Percentiles rank a stretch among this genome's conserved stretches.
Conservation (phyloP, 2,329 filamentous ascomycete genomes). For the Keithomyces neogunnii region DNA sequence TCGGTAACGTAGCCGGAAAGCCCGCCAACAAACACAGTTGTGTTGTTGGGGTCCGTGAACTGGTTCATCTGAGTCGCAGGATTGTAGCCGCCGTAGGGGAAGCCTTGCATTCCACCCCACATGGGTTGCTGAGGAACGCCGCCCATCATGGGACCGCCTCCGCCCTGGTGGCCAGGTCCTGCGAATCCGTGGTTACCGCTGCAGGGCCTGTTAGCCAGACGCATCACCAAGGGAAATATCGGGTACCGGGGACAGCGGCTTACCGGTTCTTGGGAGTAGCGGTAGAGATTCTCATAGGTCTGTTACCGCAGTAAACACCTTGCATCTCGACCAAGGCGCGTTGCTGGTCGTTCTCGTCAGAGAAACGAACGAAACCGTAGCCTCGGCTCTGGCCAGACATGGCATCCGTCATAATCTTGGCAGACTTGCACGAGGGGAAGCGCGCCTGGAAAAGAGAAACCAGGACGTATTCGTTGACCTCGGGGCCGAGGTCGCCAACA, state of each 20-base stretch:
- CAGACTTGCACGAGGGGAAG: constrained; percentile 96
- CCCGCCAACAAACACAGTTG: constrained; percentile 95
- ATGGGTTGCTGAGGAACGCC: constrained; percentile 35
- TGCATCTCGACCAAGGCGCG: constrained; percentile 96
- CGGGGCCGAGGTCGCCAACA: constrained; percentile 92
- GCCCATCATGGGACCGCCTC: constrained; percentile 34
- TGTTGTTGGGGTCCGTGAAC: constrained; percentile 99
- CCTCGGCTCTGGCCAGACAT: constrained; percentile 96
- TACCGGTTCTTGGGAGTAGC: constrained; percentile 90
- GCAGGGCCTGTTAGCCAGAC: constrained; percentile 4
- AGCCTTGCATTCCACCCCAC: constrained; percentile 27
- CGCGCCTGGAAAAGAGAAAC: constrained; percentile 95
- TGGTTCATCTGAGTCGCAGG: constrained; percentile 75
- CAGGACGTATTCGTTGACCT: constrained; percentile 97
- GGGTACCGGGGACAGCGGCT: constrained; percentile 8
- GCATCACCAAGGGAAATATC: background rate
- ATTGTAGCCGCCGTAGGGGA: constrained; percentile 37
- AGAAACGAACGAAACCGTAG: constrained; percentile 97
- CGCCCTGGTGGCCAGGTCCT: constrained; percentile 34
- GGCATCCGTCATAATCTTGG: constrained; percentile 99
- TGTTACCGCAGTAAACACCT: constrained; percentile 96
- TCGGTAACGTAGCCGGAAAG: constrained; percentile 97
- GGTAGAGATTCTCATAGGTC: constrained; percentile 96
- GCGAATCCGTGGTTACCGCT: constrained; percentile 32
- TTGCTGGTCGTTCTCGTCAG: constrained; percentile 92